Percentiles rank a stretch among this genome's conserved stretches.
These are phyloP conservation scores for Magnusiomyces magnusii DNA, from an alignment of 1,139 yeast genomes.

Conservation along the genomic window DNA sequence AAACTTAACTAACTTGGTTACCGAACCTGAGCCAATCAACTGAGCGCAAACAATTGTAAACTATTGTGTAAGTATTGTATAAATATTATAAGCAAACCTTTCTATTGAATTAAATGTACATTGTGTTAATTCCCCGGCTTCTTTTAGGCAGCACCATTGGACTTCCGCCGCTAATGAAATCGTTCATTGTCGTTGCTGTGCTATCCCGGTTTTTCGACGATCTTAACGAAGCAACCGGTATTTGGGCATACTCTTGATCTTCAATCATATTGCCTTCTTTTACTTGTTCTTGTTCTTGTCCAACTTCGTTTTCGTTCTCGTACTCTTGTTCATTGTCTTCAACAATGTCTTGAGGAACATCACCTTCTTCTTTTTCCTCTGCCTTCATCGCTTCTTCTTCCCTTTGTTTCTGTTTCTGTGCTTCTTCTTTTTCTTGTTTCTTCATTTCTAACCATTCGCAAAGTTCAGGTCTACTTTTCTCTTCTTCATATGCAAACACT, in stretches of 20 bases:
- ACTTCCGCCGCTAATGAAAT: background rate
- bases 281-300: background rate
- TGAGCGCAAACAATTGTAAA: no score
- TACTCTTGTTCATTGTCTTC: background rate
- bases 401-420: background rate
- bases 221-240: background rate
- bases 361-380: background rate
- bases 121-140: background rate
- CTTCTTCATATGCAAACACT: constrained; percentile 22
- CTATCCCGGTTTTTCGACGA: background rate
- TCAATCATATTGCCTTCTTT: background rate
- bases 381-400: background rate
- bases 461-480: background rate
- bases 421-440: background rate
- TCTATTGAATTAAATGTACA: background rate
- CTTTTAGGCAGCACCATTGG: background rate
- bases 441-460: background rate
- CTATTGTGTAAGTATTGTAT: no score
- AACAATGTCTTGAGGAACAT: background rate
- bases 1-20: no score
- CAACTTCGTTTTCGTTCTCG: background rate
- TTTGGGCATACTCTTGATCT: background rate
- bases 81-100: no score
- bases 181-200: background rate
- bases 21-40: no score